Conservation (phyloP, 2,329 filamentous ascomycete species). For the Metarhizium sp. region DNA sequence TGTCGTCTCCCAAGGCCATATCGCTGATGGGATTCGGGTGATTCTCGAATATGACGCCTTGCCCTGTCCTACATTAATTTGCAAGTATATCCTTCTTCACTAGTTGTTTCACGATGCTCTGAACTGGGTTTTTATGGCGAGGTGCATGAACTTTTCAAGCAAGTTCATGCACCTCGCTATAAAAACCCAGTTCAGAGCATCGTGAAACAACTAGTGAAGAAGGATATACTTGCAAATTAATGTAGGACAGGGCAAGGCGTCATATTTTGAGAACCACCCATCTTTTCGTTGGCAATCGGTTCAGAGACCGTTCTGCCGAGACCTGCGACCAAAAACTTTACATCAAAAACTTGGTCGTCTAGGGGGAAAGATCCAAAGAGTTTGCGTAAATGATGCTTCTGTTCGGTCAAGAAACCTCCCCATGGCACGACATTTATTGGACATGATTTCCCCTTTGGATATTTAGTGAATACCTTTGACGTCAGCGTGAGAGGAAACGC, state of each 20-base stretch:
- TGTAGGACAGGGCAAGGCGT: neutral
- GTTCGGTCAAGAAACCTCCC: neutral
- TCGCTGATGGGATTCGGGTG: neutral
- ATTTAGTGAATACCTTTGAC: neutral
- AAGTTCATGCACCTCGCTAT: neutral
- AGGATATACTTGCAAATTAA: too few species aligned
- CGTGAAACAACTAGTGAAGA: fast-evolving
- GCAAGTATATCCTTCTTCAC: too few species aligned
- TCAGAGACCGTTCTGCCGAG: too few species aligned
- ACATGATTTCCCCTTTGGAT: neutral
- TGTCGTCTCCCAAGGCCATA: neutral
- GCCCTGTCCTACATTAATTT: neutral
- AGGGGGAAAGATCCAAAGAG: neutral
- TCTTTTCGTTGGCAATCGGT: neutral
- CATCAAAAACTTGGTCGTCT: too few species aligned
- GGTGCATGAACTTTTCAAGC: neutral
- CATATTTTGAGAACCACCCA: too few species aligned
- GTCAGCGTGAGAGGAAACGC: too few species aligned
- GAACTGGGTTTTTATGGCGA: neutral
- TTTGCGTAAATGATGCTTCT: neutral
- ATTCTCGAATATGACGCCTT: neutral
- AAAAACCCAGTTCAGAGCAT: neutral
- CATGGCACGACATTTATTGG: neutral
- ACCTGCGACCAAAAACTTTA: too few species aligned
- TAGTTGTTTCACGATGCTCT: fast-evolving